Percentiles rank a stretch among this genome's conserved stretches.
Evolutionary conservation across 805 yeast species (phyloP).

Genomic region (Pichia insulana): DNA sequence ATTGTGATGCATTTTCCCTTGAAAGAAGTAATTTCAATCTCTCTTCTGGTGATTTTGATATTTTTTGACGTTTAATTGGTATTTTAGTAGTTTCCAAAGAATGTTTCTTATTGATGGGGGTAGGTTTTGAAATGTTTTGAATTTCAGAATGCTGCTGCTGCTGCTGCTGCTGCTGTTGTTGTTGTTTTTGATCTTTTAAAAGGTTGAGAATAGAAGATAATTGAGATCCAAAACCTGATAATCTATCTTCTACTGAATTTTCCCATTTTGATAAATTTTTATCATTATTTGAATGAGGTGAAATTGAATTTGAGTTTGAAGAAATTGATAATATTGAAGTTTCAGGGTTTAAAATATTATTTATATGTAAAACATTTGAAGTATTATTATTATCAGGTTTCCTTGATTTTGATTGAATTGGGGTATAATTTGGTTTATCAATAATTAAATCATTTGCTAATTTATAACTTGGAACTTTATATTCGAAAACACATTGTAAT

Average conservation of each 20-base stretch:
- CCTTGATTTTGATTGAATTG: background rate
- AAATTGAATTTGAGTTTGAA: background rate
- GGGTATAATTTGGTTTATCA: background rate
- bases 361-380: background rate
- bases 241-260: constrained; percentile 30
- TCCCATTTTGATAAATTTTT: constrained; percentile 22
- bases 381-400: background rate
- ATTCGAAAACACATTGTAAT: constrained; percentile 48
- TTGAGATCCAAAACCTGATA: constrained; percentile 32
- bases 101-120: no score
- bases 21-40: constrained; percentile 16
- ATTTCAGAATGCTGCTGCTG: no score
- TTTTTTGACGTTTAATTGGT: background rate
- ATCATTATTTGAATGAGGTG: background rate
- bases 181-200: constrained; percentile 21
- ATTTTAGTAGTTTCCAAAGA: no score
- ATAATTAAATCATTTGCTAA: background rate
- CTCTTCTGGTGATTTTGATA: background rate
- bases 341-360: constrained; percentile 1
- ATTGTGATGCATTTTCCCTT: constrained; percentile 31
- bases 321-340: background rate
- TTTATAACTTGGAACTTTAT: constrained; percentile 30
- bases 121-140: no score
- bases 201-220: constrained; percentile 30
- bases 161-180: no score